These are phyloP conservation scores for Lathyrus oleraceus DNA, from an alignment of 306 rosid genomes.

Conservation along the genomic window DNA sequence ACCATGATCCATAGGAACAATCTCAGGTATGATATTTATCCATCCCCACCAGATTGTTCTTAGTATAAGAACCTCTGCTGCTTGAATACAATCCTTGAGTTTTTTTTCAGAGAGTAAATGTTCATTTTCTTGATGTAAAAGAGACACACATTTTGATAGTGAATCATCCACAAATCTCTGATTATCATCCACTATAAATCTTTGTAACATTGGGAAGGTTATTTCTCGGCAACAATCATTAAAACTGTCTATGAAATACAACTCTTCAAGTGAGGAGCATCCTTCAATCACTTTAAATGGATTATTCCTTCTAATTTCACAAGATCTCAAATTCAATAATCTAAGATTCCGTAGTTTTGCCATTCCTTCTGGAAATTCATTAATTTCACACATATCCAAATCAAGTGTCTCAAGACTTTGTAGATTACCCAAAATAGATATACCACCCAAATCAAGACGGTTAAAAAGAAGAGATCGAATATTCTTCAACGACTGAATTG, in stretches of 20 bases:
- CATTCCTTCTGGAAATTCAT: neutral
- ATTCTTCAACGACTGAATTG: neutral
- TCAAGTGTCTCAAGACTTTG: constrained; percentile 21
- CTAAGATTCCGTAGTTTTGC: neutral
- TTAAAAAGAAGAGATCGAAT: neutral
- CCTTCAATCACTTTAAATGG: constrained; percentile 22
- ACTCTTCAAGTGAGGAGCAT: constrained; percentile 27
- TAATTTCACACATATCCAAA: fast-evolving
- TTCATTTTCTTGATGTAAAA: too few relatives aligned
- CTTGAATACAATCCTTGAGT: too few relatives aligned
- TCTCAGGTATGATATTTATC: constrained; percentile 23
- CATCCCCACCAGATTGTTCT: too few relatives aligned
- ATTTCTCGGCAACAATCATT: too few relatives aligned
- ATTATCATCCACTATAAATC: too few relatives aligned
- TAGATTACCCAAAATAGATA: constrained; percentile 8
- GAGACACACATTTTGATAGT: too few relatives aligned
- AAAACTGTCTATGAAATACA: neutral
- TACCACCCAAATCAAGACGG: neutral
- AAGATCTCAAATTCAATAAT: neutral
- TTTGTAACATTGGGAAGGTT: neutral
- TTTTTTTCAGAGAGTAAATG: too few relatives aligned
- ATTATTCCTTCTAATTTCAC: fast-evolving
- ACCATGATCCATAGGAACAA: neutral
- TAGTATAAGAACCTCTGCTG: too few relatives aligned
- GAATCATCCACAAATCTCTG: too few relatives aligned